These are phyloP conservation scores for Thermochaetoides dissita DNA, from an alignment of 2,329 filamentous ascomycete species.

Conservation along the genomic window DNA sequence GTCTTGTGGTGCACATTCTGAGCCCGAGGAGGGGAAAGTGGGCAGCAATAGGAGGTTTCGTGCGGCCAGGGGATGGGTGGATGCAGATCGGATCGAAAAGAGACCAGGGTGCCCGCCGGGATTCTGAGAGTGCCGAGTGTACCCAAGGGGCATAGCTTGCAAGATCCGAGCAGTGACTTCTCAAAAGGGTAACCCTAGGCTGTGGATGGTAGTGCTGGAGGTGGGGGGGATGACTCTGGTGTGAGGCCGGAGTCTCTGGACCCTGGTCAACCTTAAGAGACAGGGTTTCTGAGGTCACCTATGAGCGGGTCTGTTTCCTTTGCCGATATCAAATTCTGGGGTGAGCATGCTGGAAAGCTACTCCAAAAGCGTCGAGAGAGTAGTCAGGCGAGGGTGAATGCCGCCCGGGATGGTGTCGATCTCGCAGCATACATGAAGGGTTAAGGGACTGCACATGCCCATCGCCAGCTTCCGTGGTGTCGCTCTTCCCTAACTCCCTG, in stretches of 20 bases:
- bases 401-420: constrained; percentile 6
- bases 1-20: constrained; percentile 9
- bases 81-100: constrained; percentile 15
- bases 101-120: constrained; percentile 6
- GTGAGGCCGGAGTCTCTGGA: constrained; percentile 2
- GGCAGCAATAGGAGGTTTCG: neutral
- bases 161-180: constrained; percentile 7
- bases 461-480: neutral
- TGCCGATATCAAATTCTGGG: constrained; percentile 14
- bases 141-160: constrained; percentile 5
- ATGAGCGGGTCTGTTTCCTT: constrained; percentile 16
- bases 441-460: constrained; percentile 2
- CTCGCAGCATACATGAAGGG: constrained; percentile 3
- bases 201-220: constrained; percentile 12
- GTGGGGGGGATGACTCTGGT: constrained; percentile 12
- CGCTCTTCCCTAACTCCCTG: constrained; percentile 1
- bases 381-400: constrained; percentile 3
- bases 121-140: constrained; percentile 5
- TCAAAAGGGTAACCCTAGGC: constrained; percentile 9
- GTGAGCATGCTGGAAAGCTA: neutral
- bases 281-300: constrained; percentile 15
- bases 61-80: constrained; percentile 5
- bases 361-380: constrained; percentile 1
- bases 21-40: constrained; percentile 7
- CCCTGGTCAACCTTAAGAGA: constrained; percentile 9